Conservation (phyloP, 163 green algal genomes). For the Smithsoniella earleae region DNA sequence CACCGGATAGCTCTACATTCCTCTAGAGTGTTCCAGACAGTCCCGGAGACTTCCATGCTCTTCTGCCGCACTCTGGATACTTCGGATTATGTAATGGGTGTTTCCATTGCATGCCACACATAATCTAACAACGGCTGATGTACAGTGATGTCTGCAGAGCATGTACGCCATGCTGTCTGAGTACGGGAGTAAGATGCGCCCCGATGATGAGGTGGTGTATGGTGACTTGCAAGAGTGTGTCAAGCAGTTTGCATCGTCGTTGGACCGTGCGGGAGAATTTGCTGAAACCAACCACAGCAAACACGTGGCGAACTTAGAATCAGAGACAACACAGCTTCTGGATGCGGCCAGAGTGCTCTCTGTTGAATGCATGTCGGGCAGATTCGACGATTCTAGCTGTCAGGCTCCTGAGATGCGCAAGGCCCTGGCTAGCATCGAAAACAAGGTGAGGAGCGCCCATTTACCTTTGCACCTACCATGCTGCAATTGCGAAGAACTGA, state of each 20-base stretch:
- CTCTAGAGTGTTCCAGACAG: no score
- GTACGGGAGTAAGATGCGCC: conserved; percentile 55
- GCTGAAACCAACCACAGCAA: neutral
- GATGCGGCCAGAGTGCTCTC: neutral
- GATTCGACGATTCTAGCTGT: neutral
- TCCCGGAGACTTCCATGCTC: no score
- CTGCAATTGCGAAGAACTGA: no score
- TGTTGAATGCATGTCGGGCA: neutral
- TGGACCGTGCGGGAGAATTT: neutral
- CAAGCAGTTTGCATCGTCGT: neutral
- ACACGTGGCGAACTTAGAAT: neutral
- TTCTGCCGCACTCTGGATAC: no score
- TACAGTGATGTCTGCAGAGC: conserved; percentile 35
- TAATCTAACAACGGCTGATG: no score
- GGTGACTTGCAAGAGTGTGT: conserved; percentile 14
- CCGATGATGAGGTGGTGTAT: conserved; percentile 42
- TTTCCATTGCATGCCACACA: no score
- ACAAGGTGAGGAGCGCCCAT: neutral
- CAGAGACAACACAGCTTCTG: neutral
- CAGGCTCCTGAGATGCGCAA: neutral
- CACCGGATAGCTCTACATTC: no score
- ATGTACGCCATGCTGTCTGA: conserved; percentile 61
- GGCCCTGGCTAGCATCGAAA: neutral
- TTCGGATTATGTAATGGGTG: no score
- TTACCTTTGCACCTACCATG: neutral